Conservation (phyloP, 257 asterid species). For the Lavandula angustifolia region DNA sequence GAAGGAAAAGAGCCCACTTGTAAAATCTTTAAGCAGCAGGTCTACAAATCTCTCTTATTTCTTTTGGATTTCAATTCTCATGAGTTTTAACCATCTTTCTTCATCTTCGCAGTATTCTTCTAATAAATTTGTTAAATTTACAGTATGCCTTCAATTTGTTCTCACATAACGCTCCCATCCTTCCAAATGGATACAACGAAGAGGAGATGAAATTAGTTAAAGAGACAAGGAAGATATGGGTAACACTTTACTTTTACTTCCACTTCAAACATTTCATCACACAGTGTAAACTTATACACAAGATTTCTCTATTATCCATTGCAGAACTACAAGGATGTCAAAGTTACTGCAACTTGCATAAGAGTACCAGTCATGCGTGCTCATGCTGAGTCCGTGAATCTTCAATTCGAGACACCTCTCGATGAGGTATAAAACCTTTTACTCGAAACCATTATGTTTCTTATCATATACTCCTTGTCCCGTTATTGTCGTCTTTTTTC, state of each 20-base stretch:
- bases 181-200: constrained; percentile 90
- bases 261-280: not conserved
- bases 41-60: constrained; percentile 30
- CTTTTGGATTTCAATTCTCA: not conserved
- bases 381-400: constrained; percentile 95
- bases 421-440: constrained; percentile 66
- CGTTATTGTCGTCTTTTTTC: too few relatives aligned
- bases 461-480: too few relatives aligned
- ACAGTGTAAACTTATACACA: constrained; percentile 10
- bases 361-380: constrained; percentile 99
- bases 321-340: constrained; percentile 67
- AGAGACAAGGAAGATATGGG: constrained; percentile 97
- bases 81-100: not conserved
- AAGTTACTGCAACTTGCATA: constrained; percentile 94
- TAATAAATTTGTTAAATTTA: constrained; percentile 25
- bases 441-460: not conserved
- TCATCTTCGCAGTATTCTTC: constrained; percentile 21
- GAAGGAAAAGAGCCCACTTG: constrained; percentile 89
- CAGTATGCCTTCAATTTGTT: constrained; percentile 98
- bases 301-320: constrained; percentile 21
- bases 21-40: constrained; percentile 82
- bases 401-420: constrained; percentile 84
- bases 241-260: constrained; percentile 31
- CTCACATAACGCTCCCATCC: constrained; percentile 92
- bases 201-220: constrained; percentile 98